Conservation (phyloP, 495 filamentous ascomycete genomes). For the Neurospora sp. region DNA sequence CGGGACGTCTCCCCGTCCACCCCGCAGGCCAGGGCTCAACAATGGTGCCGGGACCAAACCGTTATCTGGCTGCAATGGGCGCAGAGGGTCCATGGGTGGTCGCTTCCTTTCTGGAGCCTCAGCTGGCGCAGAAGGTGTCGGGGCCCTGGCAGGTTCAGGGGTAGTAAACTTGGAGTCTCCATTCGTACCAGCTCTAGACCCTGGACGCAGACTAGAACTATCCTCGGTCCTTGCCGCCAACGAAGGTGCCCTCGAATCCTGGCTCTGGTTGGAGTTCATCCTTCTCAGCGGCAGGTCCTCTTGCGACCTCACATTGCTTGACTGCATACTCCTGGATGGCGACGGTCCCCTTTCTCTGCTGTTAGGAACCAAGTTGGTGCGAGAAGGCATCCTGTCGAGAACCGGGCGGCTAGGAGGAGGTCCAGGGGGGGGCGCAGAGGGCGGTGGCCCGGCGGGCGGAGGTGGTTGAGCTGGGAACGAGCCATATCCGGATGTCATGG, state of each 20-base stretch:
- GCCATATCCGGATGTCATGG: constrained; percentile 18
- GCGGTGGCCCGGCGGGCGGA: constrained; percentile 7
- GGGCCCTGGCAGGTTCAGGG: constrained; percentile 12
- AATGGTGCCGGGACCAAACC: constrained; percentile 36
- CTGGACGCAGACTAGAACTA: constrained; percentile 33
- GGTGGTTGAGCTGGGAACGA: background rate
- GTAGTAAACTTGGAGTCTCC: constrained; percentile 24
- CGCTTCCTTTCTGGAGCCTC: constrained; percentile 41
- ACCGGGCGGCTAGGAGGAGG: constrained; percentile 1
- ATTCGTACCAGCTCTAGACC: constrained; percentile 32
- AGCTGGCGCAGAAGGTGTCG: constrained; percentile 22
- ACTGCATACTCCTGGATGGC: constrained; percentile 36
- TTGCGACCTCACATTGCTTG: constrained; percentile 23
- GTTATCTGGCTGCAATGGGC: constrained; percentile 28
- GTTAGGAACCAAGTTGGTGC: constrained; percentile 25
- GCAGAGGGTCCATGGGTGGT: constrained; percentile 42
- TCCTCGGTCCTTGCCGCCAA: constrained; percentile 38
- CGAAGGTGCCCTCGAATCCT: constrained; percentile 43
- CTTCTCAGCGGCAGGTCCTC: constrained; percentile 35
- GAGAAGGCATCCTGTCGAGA: constrained; percentile 15
- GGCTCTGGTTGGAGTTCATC: constrained; percentile 43
- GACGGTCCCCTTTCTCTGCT: constrained; percentile 22
- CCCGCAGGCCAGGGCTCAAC: no score
- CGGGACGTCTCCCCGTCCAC: constrained; percentile 21
- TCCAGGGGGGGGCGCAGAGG: background rate